phyloP scores from a whole-genome alignment of 805 yeast genomes.

The Zygoascus ofunaensis region DNA sequence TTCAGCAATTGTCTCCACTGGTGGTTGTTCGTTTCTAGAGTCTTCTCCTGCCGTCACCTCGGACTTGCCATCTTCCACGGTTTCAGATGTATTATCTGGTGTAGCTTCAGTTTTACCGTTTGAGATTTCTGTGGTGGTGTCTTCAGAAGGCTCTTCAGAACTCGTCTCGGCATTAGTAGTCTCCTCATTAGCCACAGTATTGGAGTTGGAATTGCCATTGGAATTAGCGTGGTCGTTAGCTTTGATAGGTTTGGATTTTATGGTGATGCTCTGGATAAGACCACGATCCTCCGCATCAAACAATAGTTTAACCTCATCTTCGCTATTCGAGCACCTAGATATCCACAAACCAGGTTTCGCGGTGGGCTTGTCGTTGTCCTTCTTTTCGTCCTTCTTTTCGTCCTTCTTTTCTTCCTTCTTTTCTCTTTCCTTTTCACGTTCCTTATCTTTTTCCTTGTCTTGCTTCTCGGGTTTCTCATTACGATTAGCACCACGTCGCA shows the following conservation, averaged over 20 bases:
- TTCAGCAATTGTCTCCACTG: too few relatives aligned
- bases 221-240: too few relatives aligned
- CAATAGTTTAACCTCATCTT: slow-evolving; percentile 23
- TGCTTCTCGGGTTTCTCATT: not conserved
- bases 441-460: not conserved
- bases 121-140: not conserved
- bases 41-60: too few relatives aligned
- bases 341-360: slow-evolving; percentile 32
- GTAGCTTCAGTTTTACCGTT: not conserved
- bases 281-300: slow-evolving; percentile 28
- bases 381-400: slow-evolving; percentile 3
- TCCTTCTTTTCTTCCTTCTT: not conserved
- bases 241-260: slow-evolving; percentile 13
- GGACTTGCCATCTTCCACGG: not conserved
- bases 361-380: not conserved
- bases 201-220: too few relatives aligned
- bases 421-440: not conserved
- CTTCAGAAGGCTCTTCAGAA: not conserved
- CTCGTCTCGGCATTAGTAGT: not conserved
- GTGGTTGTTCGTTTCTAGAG: too few relatives aligned
- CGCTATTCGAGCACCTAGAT: slow-evolving; percentile 28
- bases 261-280: slow-evolving; percentile 23
- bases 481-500: not conserved
- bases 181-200: slow-evolving; percentile 9
- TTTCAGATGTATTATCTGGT: not conserved